Conservation (phyloP, 352 stramenopile species). For the Pythium aphanidermatum region DNA sequence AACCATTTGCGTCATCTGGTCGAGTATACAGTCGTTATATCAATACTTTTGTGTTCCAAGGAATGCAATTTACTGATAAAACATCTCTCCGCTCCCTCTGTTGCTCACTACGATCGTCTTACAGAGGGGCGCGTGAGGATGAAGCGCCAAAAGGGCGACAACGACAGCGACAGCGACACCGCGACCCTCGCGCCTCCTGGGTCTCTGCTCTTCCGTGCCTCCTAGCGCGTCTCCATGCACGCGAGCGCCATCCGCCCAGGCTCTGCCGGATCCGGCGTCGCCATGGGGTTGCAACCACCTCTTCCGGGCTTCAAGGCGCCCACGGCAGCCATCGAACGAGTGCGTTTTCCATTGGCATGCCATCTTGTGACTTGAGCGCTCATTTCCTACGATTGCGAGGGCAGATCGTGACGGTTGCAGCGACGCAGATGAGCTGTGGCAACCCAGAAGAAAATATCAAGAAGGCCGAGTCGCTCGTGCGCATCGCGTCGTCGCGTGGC, state of each 20-base stretch:
- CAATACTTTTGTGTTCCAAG: no score
- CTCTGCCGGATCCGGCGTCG: slow-evolving; percentile 10
- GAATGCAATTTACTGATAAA: no score
- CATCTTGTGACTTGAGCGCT: neutral
- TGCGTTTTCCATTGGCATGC: slow-evolving; percentile 13
- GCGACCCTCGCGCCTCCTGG: no score
- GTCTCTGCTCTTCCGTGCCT: no score
- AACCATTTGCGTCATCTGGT: no score
- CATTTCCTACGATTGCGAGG: neutral
- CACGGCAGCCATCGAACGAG: slow-evolving; percentile 43
- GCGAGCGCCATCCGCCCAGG: slow-evolving; percentile 7
- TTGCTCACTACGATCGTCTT: no score
- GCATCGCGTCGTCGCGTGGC: slow-evolving; percentile 80
- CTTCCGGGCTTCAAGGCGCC: slow-evolving; percentile 39
- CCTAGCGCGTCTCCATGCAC: no score
- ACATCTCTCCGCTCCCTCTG: no score
- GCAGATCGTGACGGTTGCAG: slow-evolving; percentile 79
- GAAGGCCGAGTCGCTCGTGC: slow-evolving; percentile 86
- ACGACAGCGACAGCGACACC: no score
- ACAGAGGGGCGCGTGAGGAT: no score
- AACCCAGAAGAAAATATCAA: slow-evolving; percentile 89
- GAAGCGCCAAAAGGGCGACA: no score
- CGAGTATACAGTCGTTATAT: no score
- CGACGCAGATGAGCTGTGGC: slow-evolving; percentile 84
- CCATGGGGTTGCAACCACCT: slow-evolving; percentile 13